Conservation (phyloP, 2,329 filamentous ascomycete genomes). For the Fusarium sp. region DNA sequence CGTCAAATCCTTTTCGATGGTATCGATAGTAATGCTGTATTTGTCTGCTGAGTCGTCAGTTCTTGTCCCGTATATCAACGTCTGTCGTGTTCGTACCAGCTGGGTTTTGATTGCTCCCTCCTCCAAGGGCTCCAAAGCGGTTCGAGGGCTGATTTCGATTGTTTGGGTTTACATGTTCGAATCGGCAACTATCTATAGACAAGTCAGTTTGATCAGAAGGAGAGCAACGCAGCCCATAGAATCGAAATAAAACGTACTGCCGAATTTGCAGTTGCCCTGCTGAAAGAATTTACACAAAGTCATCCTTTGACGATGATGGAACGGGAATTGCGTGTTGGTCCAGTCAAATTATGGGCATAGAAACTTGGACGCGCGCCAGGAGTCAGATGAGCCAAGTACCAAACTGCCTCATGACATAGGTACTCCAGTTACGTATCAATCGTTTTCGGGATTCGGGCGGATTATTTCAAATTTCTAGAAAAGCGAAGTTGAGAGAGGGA, state of each 20-base stretch:
- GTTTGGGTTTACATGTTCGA: conserved; percentile 59
- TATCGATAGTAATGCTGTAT: conserved; percentile 65
- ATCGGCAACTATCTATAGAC: conserved; percentile 60
- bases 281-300: conserved; percentile 59
- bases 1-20: conserved; percentile 73
- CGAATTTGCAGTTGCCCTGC: conserved; percentile 62
- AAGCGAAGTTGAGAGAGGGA: not conserved
- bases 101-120: conserved; percentile 35
- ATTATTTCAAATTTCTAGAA: not conserved
- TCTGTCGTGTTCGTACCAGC: conserved; percentile 24
- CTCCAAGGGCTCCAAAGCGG: conserved; percentile 64
- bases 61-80: not conserved
- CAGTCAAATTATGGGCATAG: not conserved
- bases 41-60: conserved; percentile 43
- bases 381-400: conserved; percentile 16
- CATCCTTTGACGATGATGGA: conserved; percentile 43
- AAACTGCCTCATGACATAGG: conserved; percentile 35
- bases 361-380: conserved; percentile 14
- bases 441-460: not conserved
- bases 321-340: not conserved
- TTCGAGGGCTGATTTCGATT: conserved; percentile 55
- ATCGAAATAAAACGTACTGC: conserved; percentile 52
- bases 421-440: not conserved
- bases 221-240: not conserved
- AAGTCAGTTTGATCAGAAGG: conserved; percentile 11